Evolutionary conservation across 202 grass and related monocot species (phyloP), one percentile per base, ranked within the genome.

Genomic region (Digitaria exilis): DNA sequence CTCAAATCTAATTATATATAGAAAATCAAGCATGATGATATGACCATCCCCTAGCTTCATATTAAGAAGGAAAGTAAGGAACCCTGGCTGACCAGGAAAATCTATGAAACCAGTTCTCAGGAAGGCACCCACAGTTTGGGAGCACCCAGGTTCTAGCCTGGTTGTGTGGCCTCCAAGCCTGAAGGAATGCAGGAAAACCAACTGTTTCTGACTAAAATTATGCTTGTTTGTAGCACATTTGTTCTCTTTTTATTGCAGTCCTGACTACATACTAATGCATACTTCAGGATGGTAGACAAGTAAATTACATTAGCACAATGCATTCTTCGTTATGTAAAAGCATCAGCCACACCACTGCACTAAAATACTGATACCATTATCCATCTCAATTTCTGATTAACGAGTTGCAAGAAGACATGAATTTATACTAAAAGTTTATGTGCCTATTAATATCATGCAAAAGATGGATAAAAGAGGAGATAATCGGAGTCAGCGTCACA

Each of bases 401-500:
- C 30, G 7, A 37, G 45, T 21, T 48, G 35, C 16, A 17, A 51
- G 51, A 51, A 21, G 14, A 49, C 18, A 65, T 49, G 44, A n/a
- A 37, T 54, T 65, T 70, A 34, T 75, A 56, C 52, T 6, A 69
- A 10, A 39, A 37, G 52, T 81, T 13, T 57, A 57, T 45, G 8
- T 46, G 34, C 64, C 32, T 72, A 28, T 4, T 41, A 85, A 5
- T 73, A 21, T 12, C 24, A 82, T 50, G 37, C 17, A 77, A 77
- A 83, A 64, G 14, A 62, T 68, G 4, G 78, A 75, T 6, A 69
- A 24, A 83, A 68, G 28, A 79, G 12, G 30, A 58, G 45, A 13
- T n/a, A 48, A 39, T 59, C 19, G 8, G 64, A 19, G 17, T 63
- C 73, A 52, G 44, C 10, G n/a, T 64, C 93, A 83, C 81, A 99